These are phyloP conservation scores for Casuarina glauca DNA, from an alignment of 306 rosid species.

Conservation along the genomic window DNA sequence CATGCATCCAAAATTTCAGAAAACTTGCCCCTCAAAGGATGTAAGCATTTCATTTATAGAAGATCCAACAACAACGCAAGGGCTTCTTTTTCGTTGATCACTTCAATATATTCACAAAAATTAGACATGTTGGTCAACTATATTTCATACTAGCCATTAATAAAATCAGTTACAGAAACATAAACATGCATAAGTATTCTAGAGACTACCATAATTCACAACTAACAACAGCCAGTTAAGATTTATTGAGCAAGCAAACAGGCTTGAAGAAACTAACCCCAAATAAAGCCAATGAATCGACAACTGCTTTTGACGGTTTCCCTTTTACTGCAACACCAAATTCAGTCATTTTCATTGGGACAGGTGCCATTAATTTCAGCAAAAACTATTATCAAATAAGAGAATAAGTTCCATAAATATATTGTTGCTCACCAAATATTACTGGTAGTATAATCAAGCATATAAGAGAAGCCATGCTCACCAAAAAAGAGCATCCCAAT, in stretches of 20 bases:
- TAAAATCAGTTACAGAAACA: neutral
- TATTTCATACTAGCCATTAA: neutral
- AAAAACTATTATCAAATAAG: conserved; percentile 5
- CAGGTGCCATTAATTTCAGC: conserved; percentile 19
- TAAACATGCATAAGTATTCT: neutral
- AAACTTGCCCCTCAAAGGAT: neutral
- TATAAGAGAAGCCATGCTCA: conserved; percentile 94
- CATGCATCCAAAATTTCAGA: neutral
- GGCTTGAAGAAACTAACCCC: conserved; percentile 75
- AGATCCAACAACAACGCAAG: neutral
- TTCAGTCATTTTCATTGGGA: conserved; percentile 24
- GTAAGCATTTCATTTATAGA: neutral
- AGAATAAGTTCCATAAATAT: conserved; percentile 17
- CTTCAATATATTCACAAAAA: neutral
- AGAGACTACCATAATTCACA: neutral
- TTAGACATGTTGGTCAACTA: neutral
- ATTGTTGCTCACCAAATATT: conserved; percentile 64
- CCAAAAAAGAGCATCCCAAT: conserved; percentile 90
- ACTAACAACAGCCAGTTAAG: conserved; percentile 11
- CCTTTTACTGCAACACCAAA: conserved; percentile 77
- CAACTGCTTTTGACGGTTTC: conserved; percentile 84
- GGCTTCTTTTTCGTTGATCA: neutral
- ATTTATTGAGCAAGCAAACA: conserved; percentile 28
- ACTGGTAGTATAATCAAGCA: conserved; percentile 85
- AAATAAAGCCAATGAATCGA: conserved; percentile 93